Percentiles rank a stretch among this genome's conserved stretches.
These are phyloP conservation scores for Microbotryum violaceum DNA, from an alignment of 1,284 basidiomycete genomes.

Conservation along the genomic window DNA sequence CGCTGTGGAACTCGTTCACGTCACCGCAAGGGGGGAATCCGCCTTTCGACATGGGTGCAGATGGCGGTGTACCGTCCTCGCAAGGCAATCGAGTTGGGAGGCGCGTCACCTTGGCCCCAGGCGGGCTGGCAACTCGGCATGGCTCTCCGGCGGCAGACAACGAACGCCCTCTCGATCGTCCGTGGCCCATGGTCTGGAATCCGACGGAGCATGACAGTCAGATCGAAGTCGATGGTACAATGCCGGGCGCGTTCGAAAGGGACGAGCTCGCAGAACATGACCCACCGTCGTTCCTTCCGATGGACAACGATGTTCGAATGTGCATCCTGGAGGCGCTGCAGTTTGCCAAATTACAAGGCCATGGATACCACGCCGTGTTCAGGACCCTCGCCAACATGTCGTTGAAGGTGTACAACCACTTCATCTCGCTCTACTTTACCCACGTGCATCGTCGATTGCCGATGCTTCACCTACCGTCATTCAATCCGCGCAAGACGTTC, in stretches of 20 bases:
- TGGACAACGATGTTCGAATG: conserved; percentile 10
- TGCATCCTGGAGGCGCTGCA: conserved; percentile 12
- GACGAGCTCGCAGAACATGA: background rate
- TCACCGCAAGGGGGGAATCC: too few relatives aligned
- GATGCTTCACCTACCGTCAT: conserved; percentile 9
- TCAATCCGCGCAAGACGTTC: conserved; percentile 10
- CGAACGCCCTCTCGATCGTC: background rate
- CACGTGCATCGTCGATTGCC: conserved; percentile 8
- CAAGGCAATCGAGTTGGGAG: background rate
- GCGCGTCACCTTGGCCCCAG: background rate
- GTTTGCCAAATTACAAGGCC: conserved; percentile 1
- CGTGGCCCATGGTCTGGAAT: conserved; percentile 8
- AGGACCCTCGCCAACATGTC: conserved; percentile 1
- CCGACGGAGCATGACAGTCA: background rate
- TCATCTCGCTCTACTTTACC: conserved; percentile 6
- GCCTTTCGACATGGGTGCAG: too few relatives aligned
- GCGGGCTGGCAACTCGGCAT: conserved; percentile 6
- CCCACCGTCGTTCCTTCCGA: background rate
- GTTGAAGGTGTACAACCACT: conserved; percentile 2
- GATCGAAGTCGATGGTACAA: background rate
- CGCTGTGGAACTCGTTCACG: too few relatives aligned
- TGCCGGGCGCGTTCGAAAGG: background rate
- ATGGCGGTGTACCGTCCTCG: background rate
- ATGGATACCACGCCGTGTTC: conserved; percentile 7
- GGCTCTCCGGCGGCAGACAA: background rate